Evolutionary conservation across 345 rosid genomes (phyloP).

Genomic region (Corchorus olitorius): DNA sequence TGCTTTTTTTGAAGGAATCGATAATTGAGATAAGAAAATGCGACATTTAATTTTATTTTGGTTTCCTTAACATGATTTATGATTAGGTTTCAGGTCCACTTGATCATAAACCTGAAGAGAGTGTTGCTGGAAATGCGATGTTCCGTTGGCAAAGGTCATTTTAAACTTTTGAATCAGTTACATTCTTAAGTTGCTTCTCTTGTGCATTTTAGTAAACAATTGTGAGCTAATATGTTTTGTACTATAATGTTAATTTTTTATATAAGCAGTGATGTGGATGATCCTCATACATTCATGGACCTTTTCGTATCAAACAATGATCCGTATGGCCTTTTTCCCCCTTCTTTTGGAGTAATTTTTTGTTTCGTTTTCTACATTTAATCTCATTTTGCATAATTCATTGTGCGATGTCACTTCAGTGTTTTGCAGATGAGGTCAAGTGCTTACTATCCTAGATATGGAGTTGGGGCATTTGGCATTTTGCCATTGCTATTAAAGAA

Average conservation of each 20-base stretch:
- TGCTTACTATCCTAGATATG: slow-evolving; percentile 71
- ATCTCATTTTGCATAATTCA: slow-evolving; percentile 23
- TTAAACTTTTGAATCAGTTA: neutral
- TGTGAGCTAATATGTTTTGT: neutral
- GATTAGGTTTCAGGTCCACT: slow-evolving; percentile 70
- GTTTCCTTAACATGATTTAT: slow-evolving; percentile 27
- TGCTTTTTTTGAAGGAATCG: neutral
- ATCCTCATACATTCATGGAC: slow-evolving; percentile 95
- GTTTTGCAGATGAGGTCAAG: slow-evolving; percentile 66
- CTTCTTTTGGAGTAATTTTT: neutral
- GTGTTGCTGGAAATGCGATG: slow-evolving; percentile 60
- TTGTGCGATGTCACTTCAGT: slow-evolving; percentile 39
- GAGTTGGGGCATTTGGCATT: slow-evolving; percentile 77
- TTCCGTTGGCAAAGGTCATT: slow-evolving; percentile 88
- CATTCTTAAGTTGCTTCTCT: neutral
- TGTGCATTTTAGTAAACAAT: neutral
- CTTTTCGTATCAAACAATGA: slow-evolving; percentile 73
- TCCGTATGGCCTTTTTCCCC: slow-evolving; percentile 51
- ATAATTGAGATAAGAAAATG: neutral
- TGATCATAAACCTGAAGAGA: slow-evolving; percentile 58
- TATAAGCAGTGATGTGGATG: slow-evolving; percentile 69
- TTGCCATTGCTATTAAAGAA: slow-evolving; percentile 63
- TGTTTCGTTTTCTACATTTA: neutral
- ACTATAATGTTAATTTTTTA: neutral
- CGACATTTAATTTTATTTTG: slow-evolving; percentile 4